Evolutionary conservation across 208 protist genomes (phyloP), one percentile per base, ranked within the genome.

Genomic region (Blastocrithidia nonstop): DNA sequence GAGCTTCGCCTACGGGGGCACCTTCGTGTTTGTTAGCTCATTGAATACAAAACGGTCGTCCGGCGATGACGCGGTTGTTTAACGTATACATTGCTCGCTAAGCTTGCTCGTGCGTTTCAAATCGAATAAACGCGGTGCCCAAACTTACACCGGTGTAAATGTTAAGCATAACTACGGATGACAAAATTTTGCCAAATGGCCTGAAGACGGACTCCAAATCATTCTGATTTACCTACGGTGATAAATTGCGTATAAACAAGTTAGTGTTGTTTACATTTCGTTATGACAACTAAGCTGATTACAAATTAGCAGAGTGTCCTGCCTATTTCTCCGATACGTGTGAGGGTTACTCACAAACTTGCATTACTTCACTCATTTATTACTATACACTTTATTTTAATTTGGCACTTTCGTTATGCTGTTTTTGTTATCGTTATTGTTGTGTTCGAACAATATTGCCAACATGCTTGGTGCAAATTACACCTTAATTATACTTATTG

Each of bases 71-170:
- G 26, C 38, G 37, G 22, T 62, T 68, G 27, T 52, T 45, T 20
- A 76, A 54, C 11, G 21, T 50, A 28, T 49, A 37, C 26, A 91
- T 63, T 0, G 77, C 81, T 1, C 46, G 24, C 7, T 38, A 19
- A 6, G 81, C 81, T 23, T 79, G 57, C 31, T 56, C 59, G 35
- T 66, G 56, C 1, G 45, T 57, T n/a, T 66, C 51, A 33, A 62
- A 90, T 16, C 71, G 69, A 44, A 90, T 76, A 66, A 90, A 90
- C 0, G 55, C 80, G 1, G 57, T 82, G 27, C 80, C 75, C 19
- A 81, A 70, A 26, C 66, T 77, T 22, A 62, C 50, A n/a, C 71
- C 75, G 0, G 70, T 80, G 53, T 85, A 71, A 11, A 79, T 85
- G 32, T 81, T 66, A 6, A 66, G 68, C 77, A 88, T 88, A 23